Base-by-base conservation (phyloP, 1,284 basidiomycete genomes). In the Ustilago hordei region DNA sequence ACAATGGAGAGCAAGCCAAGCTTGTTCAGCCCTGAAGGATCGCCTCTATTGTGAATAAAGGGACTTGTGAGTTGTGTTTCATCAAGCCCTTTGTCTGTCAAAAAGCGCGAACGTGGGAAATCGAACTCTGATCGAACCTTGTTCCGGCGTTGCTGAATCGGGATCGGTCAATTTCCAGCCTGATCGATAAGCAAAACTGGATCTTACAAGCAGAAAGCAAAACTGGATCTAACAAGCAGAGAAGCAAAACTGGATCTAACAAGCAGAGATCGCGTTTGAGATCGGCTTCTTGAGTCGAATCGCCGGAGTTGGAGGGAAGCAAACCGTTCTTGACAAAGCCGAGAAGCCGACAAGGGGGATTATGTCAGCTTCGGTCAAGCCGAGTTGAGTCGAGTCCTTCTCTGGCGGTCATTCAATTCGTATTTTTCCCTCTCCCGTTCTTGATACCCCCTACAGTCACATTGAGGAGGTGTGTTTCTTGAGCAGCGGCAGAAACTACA, bases 51-150 rank as follows among this genome's bases (percentile, higher is more conserved):
- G 38, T 28, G 54, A 28, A 58, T 45, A 58, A 48, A 38, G 56
- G 56, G 56, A 48, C 48, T 13, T 50, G 45, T 13, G 28, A 50
- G 28, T 28, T 8, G 48, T 32, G 23, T 58, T 48, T 36, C 41
- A 23, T 28, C 23, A 4, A 23, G 1, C 53, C 60, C 60, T 55
- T 62, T 62, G 60, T 61, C 52, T 61, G 60, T 62, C 60, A 23
- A 55, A 62, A 47, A 55, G 60, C 34, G 60, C 60, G 17, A 54
- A 38, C 39, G 48, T 62, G 60, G 41, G 60, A 62, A 55, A 43
- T 5, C 2, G 32, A 41, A 23, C 23, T 28, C 15, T 8, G 28
- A 13, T 32, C 45, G 23, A 36, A 34, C 28, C 11, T 19, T 48
- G n/a, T 28, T 50, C n/a, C 48, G 15, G 5, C 31, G 48, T 52